Conservation (phyloP, 2,329 filamentous ascomycete genomes). For the Stemphylium lycopersici region DNA sequence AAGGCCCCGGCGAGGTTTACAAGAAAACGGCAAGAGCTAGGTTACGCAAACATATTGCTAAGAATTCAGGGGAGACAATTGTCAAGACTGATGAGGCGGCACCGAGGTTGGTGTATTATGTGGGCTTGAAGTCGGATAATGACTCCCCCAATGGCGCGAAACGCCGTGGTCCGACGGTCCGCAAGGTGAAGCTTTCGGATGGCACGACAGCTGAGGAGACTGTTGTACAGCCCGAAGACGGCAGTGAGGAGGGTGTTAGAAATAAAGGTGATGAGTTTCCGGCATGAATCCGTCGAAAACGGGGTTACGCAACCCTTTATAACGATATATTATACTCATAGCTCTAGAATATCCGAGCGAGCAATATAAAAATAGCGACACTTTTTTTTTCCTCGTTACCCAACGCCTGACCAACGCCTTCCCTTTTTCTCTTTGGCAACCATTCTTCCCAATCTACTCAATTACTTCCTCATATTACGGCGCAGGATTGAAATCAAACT, state of each 20-base stretch:
- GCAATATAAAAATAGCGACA: no score
- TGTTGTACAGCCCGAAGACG: neutral
- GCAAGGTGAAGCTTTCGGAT: neutral
- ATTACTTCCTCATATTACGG: neutral
- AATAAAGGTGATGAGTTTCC: neutral
- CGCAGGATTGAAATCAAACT: slow-evolving; percentile 3
- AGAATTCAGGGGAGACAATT: neutral
- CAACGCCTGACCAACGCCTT: no score
- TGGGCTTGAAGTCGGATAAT: slow-evolving; percentile 7
- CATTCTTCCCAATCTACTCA: no score
- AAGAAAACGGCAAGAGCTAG: neutral
- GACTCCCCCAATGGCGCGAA: neutral
- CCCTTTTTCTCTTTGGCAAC: no score
- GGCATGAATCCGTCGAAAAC: no score
- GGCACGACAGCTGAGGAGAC: neutral
- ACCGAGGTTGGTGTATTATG: slow-evolving; percentile 12
- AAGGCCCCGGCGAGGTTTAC: neutral
- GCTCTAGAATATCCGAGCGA: no score
- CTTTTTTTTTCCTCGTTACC: no score
- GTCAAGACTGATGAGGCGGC: neutral
- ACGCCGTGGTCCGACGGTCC: neutral
- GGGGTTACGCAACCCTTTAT: no score
- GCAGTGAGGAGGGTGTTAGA: neutral
- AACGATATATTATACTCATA: no score
- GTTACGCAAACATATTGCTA: slow-evolving; percentile 14